Evolutionary conservation across 495 filamentous ascomycete species (phyloP).

Genomic region (Trichoderma orchidacearum): DNA sequence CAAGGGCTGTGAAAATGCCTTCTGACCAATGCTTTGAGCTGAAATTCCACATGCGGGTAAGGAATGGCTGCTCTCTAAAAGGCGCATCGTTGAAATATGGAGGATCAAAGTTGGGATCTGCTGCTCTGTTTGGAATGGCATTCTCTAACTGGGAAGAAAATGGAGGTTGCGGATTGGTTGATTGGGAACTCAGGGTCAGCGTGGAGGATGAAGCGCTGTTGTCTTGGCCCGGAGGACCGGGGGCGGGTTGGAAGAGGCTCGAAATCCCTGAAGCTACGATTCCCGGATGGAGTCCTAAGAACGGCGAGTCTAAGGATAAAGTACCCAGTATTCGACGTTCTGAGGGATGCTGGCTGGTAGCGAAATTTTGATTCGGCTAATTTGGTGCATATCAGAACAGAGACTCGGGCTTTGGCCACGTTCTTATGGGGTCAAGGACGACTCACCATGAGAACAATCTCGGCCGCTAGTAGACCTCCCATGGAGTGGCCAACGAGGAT

Average conservation of each 20-base stretch:
- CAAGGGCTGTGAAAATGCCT: conserved; percentile 52
- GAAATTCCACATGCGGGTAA: conserved; percentile 59
- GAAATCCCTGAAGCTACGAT: conserved; percentile 67
- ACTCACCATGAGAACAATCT: conserved; percentile 53
- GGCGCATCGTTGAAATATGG: conserved; percentile 58
- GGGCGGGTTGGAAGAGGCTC: conserved; percentile 54
- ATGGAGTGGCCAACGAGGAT: conserved; percentile 82
- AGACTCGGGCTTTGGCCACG: not conserved
- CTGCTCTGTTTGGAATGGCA: conserved; percentile 7
- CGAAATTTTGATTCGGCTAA: conserved; percentile 8
- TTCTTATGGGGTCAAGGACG: not conserved
- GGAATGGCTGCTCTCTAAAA: conserved; percentile 48
- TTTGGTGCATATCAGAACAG: conserved; percentile 1
- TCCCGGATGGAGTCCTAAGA: conserved; percentile 81
- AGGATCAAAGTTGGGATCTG: conserved; percentile 59
- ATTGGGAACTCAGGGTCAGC: not conserved
- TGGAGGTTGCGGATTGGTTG: not conserved
- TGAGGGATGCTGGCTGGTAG: conserved; percentile 19
- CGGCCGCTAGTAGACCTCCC: conserved; percentile 73
- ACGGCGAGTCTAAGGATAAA: conserved; percentile 76
- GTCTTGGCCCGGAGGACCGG: not conserved
- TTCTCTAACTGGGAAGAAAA: conserved; percentile 4
- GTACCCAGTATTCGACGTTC: conserved; percentile 73
- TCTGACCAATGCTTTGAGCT: conserved; percentile 60
- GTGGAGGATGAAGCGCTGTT: not conserved